Base-by-base conservation (phyloP, 805 yeast species). In the Candida boleticola region DNA sequence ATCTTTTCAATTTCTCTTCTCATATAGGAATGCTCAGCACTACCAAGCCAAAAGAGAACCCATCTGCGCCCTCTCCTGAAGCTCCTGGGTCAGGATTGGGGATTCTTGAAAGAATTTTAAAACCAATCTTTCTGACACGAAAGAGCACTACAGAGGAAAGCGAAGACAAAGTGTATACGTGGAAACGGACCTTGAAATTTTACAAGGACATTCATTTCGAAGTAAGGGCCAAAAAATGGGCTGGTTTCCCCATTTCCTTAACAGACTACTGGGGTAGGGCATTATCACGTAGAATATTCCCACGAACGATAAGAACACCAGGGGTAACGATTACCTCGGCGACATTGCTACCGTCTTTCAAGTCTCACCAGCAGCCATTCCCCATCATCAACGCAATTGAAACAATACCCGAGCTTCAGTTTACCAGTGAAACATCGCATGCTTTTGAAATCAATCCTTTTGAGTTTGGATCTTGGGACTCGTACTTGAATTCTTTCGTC, bases 221-320 rank as follows among this genome's bases (percentile, higher is more conserved):
- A 44, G 81, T 80, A 0, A 61, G 77, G 29, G 56, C 73, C 2
- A 80, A 82, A 48, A 78, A 73, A 47, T 48, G 58, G 13, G 64
- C 70, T 2, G 86, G 86, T 0, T 79, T 75, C 50, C 71, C 71
- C 16, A 61, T 80, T 0, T 77, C 85, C 0, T 66, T 82, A 32
- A 82, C 86, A 0, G 88, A 82, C 52, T 82, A 81, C 51, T 79
- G 85, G 84, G 87, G 85, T 0, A 64, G 80, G 45, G 86, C 85
- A 0, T 61, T 82, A 27, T 64, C 79, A 2, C 64, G 76, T 43
- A 66, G 62, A 29, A 61, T 79, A 2, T 73, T 77, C 39, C 70
- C 74, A 0, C 52, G 53, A 19, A 39, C 54, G 9, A 55, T 64
- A 4, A 45, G 68, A 25, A 47, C 64, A 2, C 66, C 72, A 2